phyloP scores from a whole-genome alignment of 2,329 filamentous ascomycete genomes.

The Colletotrichum tofieldiae region DNA sequence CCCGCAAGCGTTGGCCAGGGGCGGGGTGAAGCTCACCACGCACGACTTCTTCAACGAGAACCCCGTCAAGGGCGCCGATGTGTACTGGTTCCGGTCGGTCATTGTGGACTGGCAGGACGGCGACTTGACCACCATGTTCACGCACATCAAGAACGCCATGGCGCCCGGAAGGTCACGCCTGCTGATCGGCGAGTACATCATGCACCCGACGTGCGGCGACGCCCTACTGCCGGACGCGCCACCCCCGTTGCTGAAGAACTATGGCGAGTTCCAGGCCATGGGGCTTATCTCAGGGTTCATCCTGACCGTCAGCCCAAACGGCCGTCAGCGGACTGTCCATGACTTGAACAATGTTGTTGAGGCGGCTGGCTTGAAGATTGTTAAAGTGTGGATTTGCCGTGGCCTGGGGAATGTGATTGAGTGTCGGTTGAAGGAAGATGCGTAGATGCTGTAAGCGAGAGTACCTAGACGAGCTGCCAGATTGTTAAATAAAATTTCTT shows the following conservation, averaged over 20 bases:
- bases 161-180: slow-evolving; percentile 26
- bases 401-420: slow-evolving; percentile 35
- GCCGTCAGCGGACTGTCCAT: slow-evolving; percentile 16
- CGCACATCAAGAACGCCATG: slow-evolving; percentile 34
- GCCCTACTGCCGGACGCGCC: slow-evolving; percentile 28
- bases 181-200: slow-evolving; percentile 39
- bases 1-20: slow-evolving; percentile 20
- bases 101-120: slow-evolving; percentile 38
- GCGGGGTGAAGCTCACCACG: slow-evolving; percentile 56
- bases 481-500: background rate
- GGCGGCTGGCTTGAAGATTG: slow-evolving; percentile 27
- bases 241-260: slow-evolving; percentile 29
- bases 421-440: slow-evolving; percentile 30
- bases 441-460: background rate
- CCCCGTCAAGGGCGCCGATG: slow-evolving; percentile 67
- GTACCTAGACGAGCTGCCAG: background rate
- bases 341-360: slow-evolving; percentile 10
- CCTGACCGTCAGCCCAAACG: slow-evolving; percentile 23
- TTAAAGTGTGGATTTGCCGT: slow-evolving; percentile 30
- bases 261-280: slow-evolving; percentile 31
- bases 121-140: slow-evolving; percentile 33
- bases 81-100: slow-evolving; percentile 40
- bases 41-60: slow-evolving; percentile 75
- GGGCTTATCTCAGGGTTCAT: slow-evolving; percentile 13
- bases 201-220: slow-evolving; percentile 35